Conservation (phyloP, 768 basidiomycete species). For the Pleurotus ostreatus region DNA sequence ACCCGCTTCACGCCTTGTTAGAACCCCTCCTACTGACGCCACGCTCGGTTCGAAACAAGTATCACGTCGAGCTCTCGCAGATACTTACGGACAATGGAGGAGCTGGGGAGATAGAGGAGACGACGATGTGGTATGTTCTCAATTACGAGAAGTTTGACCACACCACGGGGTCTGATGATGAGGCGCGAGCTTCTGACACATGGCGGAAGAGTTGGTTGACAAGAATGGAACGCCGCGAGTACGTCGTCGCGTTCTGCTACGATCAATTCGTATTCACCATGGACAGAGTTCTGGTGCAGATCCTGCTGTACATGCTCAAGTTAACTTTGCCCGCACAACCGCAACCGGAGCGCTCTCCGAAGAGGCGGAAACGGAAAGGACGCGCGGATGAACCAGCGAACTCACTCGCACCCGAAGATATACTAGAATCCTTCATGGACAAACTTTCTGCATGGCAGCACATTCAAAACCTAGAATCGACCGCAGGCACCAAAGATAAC, state of each 20-base stretch:
- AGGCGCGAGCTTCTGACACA: conserved; percentile 21
- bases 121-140: conserved; percentile 74
- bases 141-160: conserved; percentile 51
- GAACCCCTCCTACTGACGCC: conserved; percentile 63
- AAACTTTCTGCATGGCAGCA: conserved; percentile 79
- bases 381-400: conserved; percentile 15
- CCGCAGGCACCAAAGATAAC: conserved; percentile 22
- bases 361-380: conserved; percentile 25
- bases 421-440: conserved; percentile 73
- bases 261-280: not conserved
- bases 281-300: conserved; percentile 68
- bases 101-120: conserved; percentile 62
- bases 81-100: conserved; percentile 58
- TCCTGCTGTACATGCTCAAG: conserved; percentile 63
- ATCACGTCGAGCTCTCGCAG: conserved; percentile 56
- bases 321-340: conserved; percentile 54
- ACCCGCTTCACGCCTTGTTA: conserved; percentile 56
- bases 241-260: conserved; percentile 13
- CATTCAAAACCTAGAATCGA: conserved; percentile 31
- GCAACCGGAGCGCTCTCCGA: conserved; percentile 23
- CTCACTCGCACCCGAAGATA: conserved; percentile 37
- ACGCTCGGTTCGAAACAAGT: conserved; percentile 52
- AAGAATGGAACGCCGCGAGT: conserved; percentile 70
- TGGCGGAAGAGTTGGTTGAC: conserved; percentile 59
- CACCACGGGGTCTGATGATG: conserved; percentile 16